Conservation (phyloP, 2,329 filamentous ascomycete species). For the Hypoxylon sp. region DNA sequence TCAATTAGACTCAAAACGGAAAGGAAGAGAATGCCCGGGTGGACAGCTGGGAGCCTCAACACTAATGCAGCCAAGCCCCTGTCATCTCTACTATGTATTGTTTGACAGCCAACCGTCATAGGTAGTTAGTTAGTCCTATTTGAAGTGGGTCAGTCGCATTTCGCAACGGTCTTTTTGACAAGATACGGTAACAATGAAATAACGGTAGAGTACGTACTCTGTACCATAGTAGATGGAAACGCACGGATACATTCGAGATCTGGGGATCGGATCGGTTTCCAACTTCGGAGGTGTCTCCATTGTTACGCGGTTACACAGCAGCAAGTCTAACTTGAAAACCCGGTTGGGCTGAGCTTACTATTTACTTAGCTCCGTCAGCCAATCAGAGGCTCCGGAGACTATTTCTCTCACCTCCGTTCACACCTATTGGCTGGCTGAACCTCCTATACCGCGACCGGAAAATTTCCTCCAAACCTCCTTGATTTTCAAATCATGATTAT, state of each 20-base stretch:
- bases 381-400: conserved; percentile 16
- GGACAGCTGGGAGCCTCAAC: conserved; percentile 9
- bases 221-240: too few relatives aligned
- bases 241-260: not conserved
- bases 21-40: conserved; percentile 1
- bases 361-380: not conserved
- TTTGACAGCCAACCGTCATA: too few relatives aligned
- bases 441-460: too few relatives aligned
- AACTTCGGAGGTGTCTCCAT: conserved; percentile 4
- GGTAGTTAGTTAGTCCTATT: not conserved
- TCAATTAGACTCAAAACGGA: conserved; percentile 9
- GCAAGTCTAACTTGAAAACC: not conserved
- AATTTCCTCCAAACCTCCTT: too few relatives aligned
- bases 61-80: too few relatives aligned
- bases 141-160: too few relatives aligned
- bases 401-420: too few relatives aligned
- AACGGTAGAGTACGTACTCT: too few relatives aligned
- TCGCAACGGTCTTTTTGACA: too few relatives aligned
- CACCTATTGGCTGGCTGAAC: not conserved
- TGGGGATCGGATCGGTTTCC: conserved; percentile 6
- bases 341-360: conserved; percentile 1
- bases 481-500: too few relatives aligned
- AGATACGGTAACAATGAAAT: too few relatives aligned
- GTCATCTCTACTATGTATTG: too few relatives aligned
- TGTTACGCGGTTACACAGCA: conserved; percentile 11